A percentile compares a stretch with the other conserved stretches of the same genome.
Conservation (phyloP, 139 green algal species). For the Closterium sp. region DNA sequence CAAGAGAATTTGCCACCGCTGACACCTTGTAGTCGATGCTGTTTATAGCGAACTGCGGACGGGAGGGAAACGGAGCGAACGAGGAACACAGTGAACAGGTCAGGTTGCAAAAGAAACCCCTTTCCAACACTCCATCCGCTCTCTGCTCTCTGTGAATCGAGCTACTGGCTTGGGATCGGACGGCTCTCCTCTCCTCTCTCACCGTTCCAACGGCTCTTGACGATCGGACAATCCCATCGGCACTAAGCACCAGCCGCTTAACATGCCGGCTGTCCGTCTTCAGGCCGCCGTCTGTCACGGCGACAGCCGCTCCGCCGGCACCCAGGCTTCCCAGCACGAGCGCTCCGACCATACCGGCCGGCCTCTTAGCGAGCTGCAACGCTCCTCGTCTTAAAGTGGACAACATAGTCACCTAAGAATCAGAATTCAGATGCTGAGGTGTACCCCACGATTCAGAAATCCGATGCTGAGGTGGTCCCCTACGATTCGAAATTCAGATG, state of each 20-base stretch:
- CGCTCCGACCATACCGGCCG: neutral
- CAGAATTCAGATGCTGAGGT: neutral
- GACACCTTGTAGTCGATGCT: slow-evolving; percentile 50
- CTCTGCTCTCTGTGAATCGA: too few relatives aligned
- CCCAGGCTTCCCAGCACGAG: neutral
- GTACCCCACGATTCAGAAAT: neutral
- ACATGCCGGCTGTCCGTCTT: neutral
- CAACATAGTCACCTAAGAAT: neutral
- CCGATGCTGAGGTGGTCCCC: too few relatives aligned
- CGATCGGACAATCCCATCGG: neutral
- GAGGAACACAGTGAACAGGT: neutral
- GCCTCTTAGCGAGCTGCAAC: neutral
- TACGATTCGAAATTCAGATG: too few relatives aligned
- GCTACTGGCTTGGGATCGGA: too few relatives aligned
- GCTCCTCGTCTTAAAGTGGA: neutral
- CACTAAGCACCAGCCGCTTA: neutral
- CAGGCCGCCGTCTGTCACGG: neutral
- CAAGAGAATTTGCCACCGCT: slow-evolving; percentile 6
- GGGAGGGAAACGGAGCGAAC: neutral
- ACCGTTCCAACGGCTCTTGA: neutral
- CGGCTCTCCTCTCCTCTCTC: neutral
- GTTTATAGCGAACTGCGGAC: slow-evolving; percentile 37
- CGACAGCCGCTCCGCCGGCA: neutral
- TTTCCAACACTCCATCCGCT: neutral
- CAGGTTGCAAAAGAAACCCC: neutral